Evolutionary conservation across 345 rosid genomes (phyloP).

Genomic region (Theobroma cacao): DNA sequence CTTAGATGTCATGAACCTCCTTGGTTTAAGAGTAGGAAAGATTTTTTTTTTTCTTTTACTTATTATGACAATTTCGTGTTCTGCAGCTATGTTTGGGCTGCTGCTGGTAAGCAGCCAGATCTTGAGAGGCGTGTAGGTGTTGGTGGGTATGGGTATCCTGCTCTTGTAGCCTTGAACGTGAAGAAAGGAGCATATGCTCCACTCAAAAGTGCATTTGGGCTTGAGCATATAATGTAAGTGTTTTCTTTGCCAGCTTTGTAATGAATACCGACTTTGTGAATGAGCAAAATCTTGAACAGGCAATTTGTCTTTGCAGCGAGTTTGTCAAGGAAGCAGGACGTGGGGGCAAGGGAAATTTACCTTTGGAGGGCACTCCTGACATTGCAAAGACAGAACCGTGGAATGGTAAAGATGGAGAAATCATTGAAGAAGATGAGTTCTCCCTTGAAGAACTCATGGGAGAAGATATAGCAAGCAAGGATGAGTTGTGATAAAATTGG

Average conservation of each 20-base stretch:
- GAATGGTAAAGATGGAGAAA: conserved; percentile 90
- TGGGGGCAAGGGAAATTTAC: conserved; percentile 96
- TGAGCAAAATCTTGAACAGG: not conserved
- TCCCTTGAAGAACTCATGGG: conserved; percentile 96
- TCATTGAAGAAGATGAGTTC: conserved; percentile 84
- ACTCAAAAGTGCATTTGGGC: conserved; percentile 91
- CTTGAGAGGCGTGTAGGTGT: conserved; percentile 79
- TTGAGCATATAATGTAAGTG: conserved; percentile 73
- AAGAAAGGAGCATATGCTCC: conserved; percentile 98
- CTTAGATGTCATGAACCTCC: too few relatives aligned
- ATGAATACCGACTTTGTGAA: not conserved
- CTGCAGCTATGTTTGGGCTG: conserved; percentile 88
- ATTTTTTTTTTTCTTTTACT: not conserved
- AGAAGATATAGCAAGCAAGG: conserved; percentile 48
- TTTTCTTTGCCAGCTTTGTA: conserved; percentile 10
- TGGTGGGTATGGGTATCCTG: conserved; percentile 98
- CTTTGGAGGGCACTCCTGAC: conserved; percentile 55
- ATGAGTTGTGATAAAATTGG: conserved; percentile 46
- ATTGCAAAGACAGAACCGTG: conserved; percentile 70
- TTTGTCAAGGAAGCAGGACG: conserved; percentile 85
- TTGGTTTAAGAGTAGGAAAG: not conserved
- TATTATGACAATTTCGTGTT: not conserved
- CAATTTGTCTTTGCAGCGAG: conserved; percentile 46
- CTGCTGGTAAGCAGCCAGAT: conserved; percentile 90
- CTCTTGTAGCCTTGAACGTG: conserved; percentile 86